Conservation (phyloP, 2,329 filamentous ascomycete genomes). For the Claviceps africana region DNA sequence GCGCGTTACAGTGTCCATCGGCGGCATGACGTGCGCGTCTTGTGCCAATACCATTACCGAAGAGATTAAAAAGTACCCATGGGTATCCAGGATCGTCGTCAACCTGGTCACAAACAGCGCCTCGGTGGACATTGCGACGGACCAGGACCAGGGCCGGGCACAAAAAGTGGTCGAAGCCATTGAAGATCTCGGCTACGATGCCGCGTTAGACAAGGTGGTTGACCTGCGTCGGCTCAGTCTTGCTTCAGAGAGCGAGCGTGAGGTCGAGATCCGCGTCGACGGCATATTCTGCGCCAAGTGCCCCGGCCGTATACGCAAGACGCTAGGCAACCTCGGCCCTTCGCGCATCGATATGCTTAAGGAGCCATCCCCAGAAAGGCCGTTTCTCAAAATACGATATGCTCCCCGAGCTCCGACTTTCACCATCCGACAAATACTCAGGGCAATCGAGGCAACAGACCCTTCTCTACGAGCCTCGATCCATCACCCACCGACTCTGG, state of each 20-base stretch:
- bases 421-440: slow-evolving; percentile 62
- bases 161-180: slow-evolving; percentile 31
- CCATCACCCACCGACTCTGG: slow-evolving; percentile 68
- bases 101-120: slow-evolving; percentile 57
- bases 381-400: slow-evolving; percentile 60
- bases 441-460: slow-evolving; percentile 52
- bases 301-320: slow-evolving; percentile 41
- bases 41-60: slow-evolving; percentile 51
- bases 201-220: slow-evolving; percentile 38
- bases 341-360: slow-evolving; percentile 37
- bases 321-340: slow-evolving; percentile 37
- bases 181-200: slow-evolving; percentile 53
- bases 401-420: slow-evolving; percentile 51
- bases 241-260: slow-evolving; percentile 26
- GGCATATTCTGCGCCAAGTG: slow-evolving; percentile 67
- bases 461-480: slow-evolving; percentile 52
- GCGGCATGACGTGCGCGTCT: slow-evolving; percentile 60
- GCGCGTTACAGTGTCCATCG: slow-evolving; percentile 44
- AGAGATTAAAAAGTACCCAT: slow-evolving; percentile 40
- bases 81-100: slow-evolving; percentile 43
- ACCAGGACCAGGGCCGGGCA: slow-evolving; percentile 17
- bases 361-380: slow-evolving; percentile 42
- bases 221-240: slow-evolving; percentile 29
- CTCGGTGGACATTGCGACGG: slow-evolving; percentile 34
- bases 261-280: slow-evolving; percentile 50